Percentiles rank a stretch among this genome's conserved stretches.
Evolutionary conservation across 2,329 filamentous ascomycete genomes (phyloP).

Genomic region (Lizonia empirigonia): DNA sequence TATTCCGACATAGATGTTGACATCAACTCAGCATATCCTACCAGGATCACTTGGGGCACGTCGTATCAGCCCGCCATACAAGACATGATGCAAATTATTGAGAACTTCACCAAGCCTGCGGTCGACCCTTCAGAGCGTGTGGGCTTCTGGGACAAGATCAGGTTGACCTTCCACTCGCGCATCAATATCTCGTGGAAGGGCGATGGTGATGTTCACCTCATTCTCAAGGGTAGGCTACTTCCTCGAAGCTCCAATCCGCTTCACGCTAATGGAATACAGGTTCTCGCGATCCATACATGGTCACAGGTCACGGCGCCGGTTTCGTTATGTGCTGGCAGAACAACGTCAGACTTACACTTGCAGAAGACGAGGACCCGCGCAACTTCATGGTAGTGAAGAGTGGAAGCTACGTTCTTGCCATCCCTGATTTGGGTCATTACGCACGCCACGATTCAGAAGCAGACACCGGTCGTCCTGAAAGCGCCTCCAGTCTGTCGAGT

Average conservation of each 20-base stretch:
- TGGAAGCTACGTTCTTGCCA: conserved; percentile 90
- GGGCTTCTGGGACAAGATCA: conserved; percentile 98
- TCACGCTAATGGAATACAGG: conserved; percentile 47
- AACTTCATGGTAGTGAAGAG: conserved; percentile 96
- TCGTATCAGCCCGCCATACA: conserved; percentile 98
- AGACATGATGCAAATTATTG: conserved; percentile 99
- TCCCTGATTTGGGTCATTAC: conserved; percentile 91
- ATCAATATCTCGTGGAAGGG: conserved; percentile 91
- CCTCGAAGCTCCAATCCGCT: background rate
- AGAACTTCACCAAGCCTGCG: conserved; percentile 95
- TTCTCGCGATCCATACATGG: conserved; percentile 87
- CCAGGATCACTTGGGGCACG: conserved; percentile 93
- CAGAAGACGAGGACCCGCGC: conserved; percentile 83
- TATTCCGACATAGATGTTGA: conserved; percentile 92
- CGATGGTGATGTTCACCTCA: conserved; percentile 92
- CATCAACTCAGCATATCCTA: conserved; percentile 91
- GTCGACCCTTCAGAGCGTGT: conserved; percentile 91
- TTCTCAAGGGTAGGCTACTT: conserved; percentile 75
- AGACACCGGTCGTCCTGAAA: conserved; percentile 57
- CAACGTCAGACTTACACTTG: conserved; percentile 86
- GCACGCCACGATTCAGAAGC: conserved; percentile 68
- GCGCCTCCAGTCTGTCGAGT: conserved; percentile 64
- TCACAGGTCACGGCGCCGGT: conserved; percentile 90
- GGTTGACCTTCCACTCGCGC: conserved; percentile 90
- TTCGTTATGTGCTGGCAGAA: conserved; percentile 99